Percentiles rank a stretch among this genome's conserved stretches.
phyloP scores from a whole-genome alignment of 306 rosid species.

The Inga laurina region DNA sequence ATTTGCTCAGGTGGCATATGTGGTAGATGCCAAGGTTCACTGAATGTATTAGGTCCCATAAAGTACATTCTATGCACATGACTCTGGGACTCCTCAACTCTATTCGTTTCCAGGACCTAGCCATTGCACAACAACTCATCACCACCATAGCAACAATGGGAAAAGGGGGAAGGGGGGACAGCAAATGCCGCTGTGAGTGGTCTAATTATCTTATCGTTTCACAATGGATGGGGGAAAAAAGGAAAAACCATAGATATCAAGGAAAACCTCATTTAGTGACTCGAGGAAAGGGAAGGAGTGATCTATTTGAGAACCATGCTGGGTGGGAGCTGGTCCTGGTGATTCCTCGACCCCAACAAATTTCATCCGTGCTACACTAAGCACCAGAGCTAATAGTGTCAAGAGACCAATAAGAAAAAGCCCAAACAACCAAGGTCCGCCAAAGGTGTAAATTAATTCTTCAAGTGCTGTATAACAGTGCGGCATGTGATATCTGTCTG shows the following conservation, averaged over 20 bases:
- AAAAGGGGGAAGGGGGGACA: background rate
- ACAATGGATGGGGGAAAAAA: background rate
- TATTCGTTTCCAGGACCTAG: constrained; percentile 95
- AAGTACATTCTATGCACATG: constrained; percentile 97
- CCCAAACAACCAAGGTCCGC: constrained; percentile 97
- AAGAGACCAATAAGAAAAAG: constrained; percentile 83
- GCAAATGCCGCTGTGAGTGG: background rate
- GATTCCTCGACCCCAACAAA: constrained; percentile 92
- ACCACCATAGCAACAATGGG: constrained; percentile 2
- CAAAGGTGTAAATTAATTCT: constrained; percentile 93
- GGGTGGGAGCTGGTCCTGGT: constrained; percentile 94
- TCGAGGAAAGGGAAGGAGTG: constrained; percentile 98
- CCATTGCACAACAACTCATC: constrained; percentile 27
- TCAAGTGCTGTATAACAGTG: constrained; percentile 94
- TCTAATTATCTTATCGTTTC: constrained; percentile 3
- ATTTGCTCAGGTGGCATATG: constrained; percentile 90
- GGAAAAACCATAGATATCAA: constrained; percentile 17
- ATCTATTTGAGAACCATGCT: constrained; percentile 95
- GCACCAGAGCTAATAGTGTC: constrained; percentile 86
- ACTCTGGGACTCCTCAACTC: constrained; percentile 97
- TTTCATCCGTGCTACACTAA: constrained; percentile 95
- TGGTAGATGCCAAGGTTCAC: constrained; percentile 97
- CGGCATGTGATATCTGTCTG: constrained; percentile 98
- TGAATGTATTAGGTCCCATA: constrained; percentile 96
- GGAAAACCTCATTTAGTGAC: constrained; percentile 89